Percentiles rank a stretch among this genome's conserved stretches.
These are phyloP conservation scores for Cunninghamia lanceolata DNA, from an alignment of 75 land plant genomes.

Conservation along the genomic window DNA sequence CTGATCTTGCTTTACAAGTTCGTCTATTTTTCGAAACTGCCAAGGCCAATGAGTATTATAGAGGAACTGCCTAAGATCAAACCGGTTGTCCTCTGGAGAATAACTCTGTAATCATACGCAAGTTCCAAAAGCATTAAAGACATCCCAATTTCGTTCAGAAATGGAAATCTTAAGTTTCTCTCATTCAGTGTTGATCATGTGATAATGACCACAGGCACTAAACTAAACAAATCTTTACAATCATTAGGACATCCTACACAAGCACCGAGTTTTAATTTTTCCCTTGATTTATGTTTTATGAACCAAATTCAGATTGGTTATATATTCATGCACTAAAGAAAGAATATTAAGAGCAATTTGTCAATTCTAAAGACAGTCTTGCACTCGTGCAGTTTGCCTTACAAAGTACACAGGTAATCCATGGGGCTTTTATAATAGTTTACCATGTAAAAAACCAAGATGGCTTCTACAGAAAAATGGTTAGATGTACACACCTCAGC, in stretches of 20 bases:
- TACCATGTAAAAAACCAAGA: background rate
- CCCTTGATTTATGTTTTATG: background rate
- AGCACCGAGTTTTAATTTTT: background rate
- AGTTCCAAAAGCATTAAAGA: background rate
- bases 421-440: background rate
- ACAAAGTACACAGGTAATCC: background rate
- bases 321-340: background rate
- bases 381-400: too few species aligned
- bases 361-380: background rate
- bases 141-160: background rate
- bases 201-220: background rate
- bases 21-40: slow-evolving; percentile 90
- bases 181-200: background rate
- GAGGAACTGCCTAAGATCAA: slow-evolving; percentile 91
- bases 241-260: background rate
- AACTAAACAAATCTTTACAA: background rate
- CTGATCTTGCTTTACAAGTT: slow-evolving; percentile 44
- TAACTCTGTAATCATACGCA: slow-evolving; percentile 64
- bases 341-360: background rate
- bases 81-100: slow-evolving; percentile 94
- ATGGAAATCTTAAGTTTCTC: background rate
- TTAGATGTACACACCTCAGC: slow-evolving; percentile 66
- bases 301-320: too few species aligned
- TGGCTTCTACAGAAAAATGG: background rate
- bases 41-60: slow-evolving; percentile 95